Conservation (phyloP, 179 eudicot species). For the Actinidia chinensis region DNA sequence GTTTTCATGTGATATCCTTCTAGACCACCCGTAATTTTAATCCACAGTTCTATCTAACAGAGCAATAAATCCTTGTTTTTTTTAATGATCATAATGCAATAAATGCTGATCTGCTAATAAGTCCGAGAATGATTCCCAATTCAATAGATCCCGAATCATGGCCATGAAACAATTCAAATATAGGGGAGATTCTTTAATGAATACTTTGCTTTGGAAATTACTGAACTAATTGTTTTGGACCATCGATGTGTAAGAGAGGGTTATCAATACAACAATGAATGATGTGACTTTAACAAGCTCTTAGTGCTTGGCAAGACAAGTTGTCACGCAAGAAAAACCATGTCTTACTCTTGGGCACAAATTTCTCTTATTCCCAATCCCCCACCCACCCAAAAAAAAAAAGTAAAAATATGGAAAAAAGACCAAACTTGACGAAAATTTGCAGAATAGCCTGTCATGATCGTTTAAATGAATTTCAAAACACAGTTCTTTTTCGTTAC, state of each 20-base stretch:
- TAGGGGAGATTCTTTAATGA: background rate
- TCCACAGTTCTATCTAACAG: background rate
- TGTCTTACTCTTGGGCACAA: background rate
- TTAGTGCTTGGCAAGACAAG: background rate
- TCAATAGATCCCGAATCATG: background rate
- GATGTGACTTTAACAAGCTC: background rate
- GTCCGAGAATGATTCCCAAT: background rate
- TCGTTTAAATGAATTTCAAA: background rate
- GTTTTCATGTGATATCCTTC: background rate
- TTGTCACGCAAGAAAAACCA: background rate
- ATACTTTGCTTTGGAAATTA: background rate
- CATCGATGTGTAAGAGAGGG: background rate
- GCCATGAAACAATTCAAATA: background rate
- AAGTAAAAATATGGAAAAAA: too few species aligned
- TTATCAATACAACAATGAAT: too few species aligned
- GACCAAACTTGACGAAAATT: background rate
- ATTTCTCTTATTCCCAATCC: background rate
- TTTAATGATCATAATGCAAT: slow-evolving; percentile 1
- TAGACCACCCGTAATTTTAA: background rate
- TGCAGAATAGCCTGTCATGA: background rate
- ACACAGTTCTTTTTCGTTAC: background rate
- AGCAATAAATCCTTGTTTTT: background rate
- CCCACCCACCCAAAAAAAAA: background rate
- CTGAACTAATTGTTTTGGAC: background rate
- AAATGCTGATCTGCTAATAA: background rate